Base-by-base conservation (phyloP, 2,329 filamentous ascomycete species). In the Fusarium luffae region DNA sequence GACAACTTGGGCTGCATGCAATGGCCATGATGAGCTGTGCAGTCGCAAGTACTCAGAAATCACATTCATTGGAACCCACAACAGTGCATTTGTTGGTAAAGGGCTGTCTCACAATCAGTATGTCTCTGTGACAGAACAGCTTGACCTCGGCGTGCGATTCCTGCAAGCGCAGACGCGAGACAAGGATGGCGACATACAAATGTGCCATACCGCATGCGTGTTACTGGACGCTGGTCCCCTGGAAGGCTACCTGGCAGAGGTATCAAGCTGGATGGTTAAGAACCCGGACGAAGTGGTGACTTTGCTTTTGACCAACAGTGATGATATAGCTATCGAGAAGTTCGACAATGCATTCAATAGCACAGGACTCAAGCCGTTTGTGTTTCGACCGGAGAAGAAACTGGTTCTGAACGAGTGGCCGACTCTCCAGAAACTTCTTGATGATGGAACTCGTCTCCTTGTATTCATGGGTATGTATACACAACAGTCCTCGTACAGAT, bases 391-490 rank as follows among this genome's bases (percentile, higher is more conserved):
- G 1, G 78, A 82, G 11, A 74, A 76, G 28, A 68, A 63, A 14
- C 70, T 85, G 43, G 73, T 75, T n/a, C 73, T 84, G 34, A 74
- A 85, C 52, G 85, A 85, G 71, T 84, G 93, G 92, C 92, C 92
- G 78, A 94, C 92, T 0, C 82, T 94, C 16, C 85, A 89, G 72
- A 77, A 85, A 19, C 79, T 95, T 62, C 92, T 94, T 70, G 80
- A 85, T 25, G 82, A 83, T 40, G 84, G 85, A 48, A 91, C 85
- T 11, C 85, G 92, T 18, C 82, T 95, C 2, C 79, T 94, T 48
- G 88, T 90, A 25, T 94, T 94, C 68, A 88, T 94, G 77, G 90
- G 91, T 81, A 81, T 51, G 79, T 75, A 6, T 28, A 5, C 13
- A 13, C 12, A 11, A 25, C 12, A 13, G 11, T 16, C 8, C 4